These are phyloP conservation scores for Choricystis sp. DNA, from an alignment of 139 green algal species.

Conservation along the genomic window DNA sequence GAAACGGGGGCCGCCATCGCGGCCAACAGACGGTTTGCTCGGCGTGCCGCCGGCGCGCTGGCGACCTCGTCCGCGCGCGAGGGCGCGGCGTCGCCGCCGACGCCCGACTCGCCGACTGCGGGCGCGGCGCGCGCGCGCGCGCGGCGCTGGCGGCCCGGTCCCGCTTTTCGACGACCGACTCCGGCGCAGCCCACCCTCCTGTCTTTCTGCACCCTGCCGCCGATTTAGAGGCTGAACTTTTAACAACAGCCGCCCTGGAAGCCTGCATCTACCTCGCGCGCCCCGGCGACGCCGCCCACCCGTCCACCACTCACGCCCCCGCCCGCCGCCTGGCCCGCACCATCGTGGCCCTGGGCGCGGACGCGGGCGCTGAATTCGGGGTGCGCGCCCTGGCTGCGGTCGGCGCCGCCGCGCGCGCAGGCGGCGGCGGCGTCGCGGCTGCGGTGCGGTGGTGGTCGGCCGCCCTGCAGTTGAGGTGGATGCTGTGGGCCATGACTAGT, in stretches of 20 bases:
- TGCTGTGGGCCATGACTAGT: slow-evolving; percentile 27
- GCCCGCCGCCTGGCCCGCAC: slow-evolving; percentile 55
- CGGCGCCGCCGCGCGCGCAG: slow-evolving; percentile 7
- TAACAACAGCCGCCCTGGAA: neutral
- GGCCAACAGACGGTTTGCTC: neutral
- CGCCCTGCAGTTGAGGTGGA: slow-evolving; percentile 31
- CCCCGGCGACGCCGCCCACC: too few relatives aligned
- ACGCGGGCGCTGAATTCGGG: slow-evolving; percentile 40
- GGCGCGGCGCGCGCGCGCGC: too few relatives aligned
- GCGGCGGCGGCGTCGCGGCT: slow-evolving; percentile 10
- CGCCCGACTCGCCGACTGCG: too few relatives aligned
- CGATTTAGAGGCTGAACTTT: neutral
- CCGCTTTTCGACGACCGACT: neutral
- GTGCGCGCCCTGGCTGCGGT: slow-evolving; percentile 32
- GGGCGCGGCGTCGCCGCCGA: too few relatives aligned
- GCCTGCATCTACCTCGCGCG: neutral
- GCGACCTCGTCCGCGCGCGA: too few relatives aligned
- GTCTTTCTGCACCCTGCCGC: neutral
- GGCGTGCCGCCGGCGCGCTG: too few relatives aligned
- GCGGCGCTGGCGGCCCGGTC: too few relatives aligned
- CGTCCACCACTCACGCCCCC: slow-evolving; percentile 26
- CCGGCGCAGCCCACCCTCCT: neutral
- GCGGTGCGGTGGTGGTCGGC: slow-evolving; percentile 33
- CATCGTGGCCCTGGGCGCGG: slow-evolving; percentile 40
- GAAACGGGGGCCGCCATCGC: neutral